Evolutionary conservation across 163 green algal genomes (phyloP), one percentile per base, ranked within the genome.

Genomic region (Scenedesmus sp.): DNA sequence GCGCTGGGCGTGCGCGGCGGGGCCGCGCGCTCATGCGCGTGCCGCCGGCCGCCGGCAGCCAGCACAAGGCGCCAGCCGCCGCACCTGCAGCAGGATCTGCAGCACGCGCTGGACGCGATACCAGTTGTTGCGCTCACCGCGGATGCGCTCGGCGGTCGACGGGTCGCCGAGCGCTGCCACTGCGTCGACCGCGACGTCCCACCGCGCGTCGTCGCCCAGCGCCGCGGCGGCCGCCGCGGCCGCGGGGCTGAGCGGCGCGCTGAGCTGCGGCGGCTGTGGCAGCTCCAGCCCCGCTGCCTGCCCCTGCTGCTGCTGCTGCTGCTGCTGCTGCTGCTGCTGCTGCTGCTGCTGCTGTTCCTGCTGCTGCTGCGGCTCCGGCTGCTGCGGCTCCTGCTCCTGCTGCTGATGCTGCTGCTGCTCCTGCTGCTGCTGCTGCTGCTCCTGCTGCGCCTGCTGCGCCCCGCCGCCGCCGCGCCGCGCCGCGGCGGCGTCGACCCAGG

Each of bases 81-180:
- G n/a, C n/a, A n/a, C n/a, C n/a, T n/a, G 81, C 67, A 80, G 70
- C 74, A 98, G 65, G 33, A 99, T 94, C 85, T 96, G 88, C 31
- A 98, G 80, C 53, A 77, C 69, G 2, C 96, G 72, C 76, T 86
- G 77, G 77, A 99, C 83, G 7, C 96, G 87, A 85, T 98, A 99
- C 75, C 89, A 95, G 83, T 99, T 98, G 88, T 98, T 98, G 18
- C 77, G 77, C 80, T 96, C 93, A 20, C 22, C 62, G 0, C 53
- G 58, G 17, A 83, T 48, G 4, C 77, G 45, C 24, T 2, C 67
- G 5, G 66, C 77, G 18, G 77, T 51, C 3, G 57, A 86, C 6
- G 86, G 15, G 51, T 98, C 95, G 0, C 95, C 95, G 34, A 88
- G 71, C 1, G 74, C 22, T 5, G 34, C 62, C 24, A 98, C 80